phyloP scores from a whole-genome alignment of 495 filamentous ascomycete species.

The Astrothelium macrocarpum region DNA sequence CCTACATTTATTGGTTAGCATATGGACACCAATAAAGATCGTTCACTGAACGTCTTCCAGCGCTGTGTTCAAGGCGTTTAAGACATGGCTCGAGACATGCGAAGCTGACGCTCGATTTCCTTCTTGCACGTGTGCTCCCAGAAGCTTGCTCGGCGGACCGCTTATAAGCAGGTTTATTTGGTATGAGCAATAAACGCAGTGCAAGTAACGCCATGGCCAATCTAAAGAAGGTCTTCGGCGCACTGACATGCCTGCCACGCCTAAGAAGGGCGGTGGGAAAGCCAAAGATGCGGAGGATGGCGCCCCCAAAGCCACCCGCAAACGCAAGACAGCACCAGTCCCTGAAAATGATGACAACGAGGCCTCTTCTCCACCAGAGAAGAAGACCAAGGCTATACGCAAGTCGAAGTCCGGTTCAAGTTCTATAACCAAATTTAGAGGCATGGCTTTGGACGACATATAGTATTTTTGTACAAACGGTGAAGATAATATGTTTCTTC shows the following conservation, averaged over 20 bases:
- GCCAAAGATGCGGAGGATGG: conserved; percentile 6
- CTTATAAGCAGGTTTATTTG: conserved; percentile 22
- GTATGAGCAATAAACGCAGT: conserved; percentile 37
- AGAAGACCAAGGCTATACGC: neutral
- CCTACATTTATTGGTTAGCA: no score
- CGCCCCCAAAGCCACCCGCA: conserved; percentile 13
- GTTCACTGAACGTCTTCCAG: neutral
- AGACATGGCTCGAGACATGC: neutral
- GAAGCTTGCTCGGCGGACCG: conserved; percentile 19
- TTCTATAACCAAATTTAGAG: no score
- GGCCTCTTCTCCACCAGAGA: neutral
- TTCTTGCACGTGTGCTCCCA: neutral
- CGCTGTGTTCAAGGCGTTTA: neutral
- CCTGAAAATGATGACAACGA: neutral
- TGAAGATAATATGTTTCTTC: no score
- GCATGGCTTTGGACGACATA: no score
- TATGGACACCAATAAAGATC: neutral
- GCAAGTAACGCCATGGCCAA: conserved; percentile 42
- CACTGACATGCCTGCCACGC: neutral
- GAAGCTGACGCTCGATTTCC: neutral
- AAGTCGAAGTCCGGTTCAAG: no score
- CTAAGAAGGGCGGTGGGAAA: conserved; percentile 5
- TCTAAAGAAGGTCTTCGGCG: conserved; percentile 29
- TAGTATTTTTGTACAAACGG: no score
- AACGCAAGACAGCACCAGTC: neutral